Conservation (phyloP, 1,284 basidiomycete genomes). For the Ganoderma multipileum region DNA sequence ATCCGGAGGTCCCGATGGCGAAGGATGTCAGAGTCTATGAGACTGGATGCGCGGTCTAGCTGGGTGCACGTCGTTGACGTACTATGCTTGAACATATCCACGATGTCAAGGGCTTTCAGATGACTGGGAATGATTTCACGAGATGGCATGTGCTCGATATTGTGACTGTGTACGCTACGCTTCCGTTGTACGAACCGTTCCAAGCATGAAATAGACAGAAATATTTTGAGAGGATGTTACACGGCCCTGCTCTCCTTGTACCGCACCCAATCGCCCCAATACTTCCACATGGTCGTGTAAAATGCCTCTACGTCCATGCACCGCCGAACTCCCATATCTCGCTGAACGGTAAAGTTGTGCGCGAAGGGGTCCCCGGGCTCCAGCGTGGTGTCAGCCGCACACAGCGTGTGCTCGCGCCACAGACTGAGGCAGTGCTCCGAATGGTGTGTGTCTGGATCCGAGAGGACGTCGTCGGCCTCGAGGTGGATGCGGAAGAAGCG, state of each 20-base stretch:
- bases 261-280: slow-evolving; percentile 8
- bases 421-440: slow-evolving; percentile 32
- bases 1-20: neutral
- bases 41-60: neutral
- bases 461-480: slow-evolving; percentile 9
- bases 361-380: slow-evolving; percentile 38
- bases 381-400: slow-evolving; percentile 45
- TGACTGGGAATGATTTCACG: neutral
- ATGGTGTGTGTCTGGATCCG: slow-evolving; percentile 8
- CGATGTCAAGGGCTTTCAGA: neutral
- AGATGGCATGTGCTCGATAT: too few relatives aligned
- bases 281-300: slow-evolving; percentile 10
- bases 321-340: slow-evolving; percentile 6
- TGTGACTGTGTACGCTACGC: too few relatives aligned
- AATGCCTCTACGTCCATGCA: slow-evolving; percentile 16
- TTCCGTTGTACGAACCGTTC: too few relatives aligned
- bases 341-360: slow-evolving; percentile 25
- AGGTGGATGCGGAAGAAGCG: slow-evolving; percentile 33
- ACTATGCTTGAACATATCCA: neutral
- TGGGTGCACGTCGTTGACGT: neutral
- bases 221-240: neutral
- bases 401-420: slow-evolving; percentile 44
- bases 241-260: neutral
- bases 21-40: neutral
- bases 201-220: too few relatives aligned